Conservation (phyloP, 352 stramenopile species). For the Globisporangium recalcitrans region DNA sequence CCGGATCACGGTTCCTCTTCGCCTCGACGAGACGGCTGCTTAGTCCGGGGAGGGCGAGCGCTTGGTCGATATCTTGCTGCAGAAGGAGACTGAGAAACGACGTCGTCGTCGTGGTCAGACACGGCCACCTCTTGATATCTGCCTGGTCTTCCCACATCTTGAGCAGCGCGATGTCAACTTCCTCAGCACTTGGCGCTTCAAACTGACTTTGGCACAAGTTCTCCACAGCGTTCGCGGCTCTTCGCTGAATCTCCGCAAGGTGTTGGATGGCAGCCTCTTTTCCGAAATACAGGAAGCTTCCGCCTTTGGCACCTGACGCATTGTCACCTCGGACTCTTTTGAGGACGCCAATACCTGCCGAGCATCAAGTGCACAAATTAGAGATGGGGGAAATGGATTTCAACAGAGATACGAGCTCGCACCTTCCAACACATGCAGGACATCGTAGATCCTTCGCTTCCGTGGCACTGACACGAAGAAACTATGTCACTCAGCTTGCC, state of each 20-base stretch:
- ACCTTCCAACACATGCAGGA: conserved; percentile 79
- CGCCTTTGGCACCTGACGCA: conserved; percentile 25
- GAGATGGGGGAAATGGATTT: neutral
- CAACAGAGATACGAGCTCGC: neutral
- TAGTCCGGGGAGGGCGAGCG: conserved; percentile 26
- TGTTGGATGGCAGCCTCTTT: conserved; percentile 32
- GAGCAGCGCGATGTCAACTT: conserved; percentile 43
- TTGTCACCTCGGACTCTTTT: conserved; percentile 43
- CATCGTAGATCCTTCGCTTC: conserved; percentile 73
- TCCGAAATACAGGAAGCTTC: conserved; percentile 60
- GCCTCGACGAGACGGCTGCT: conserved; percentile 43
- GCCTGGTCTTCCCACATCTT: conserved; percentile 44
- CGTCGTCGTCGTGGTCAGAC: conserved; percentile 46
- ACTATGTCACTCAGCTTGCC: neutral
- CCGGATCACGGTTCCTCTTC: conserved; percentile 24
- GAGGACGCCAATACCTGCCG: conserved; percentile 52
- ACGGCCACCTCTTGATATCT: conserved; percentile 39
- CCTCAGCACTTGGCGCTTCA: conserved; percentile 14
- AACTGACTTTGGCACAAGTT: conserved; percentile 3
- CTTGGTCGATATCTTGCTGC: conserved; percentile 26
- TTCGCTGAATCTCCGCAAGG: conserved; percentile 29
- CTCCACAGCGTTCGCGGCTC: conserved; percentile 20
- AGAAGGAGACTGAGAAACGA: conserved; percentile 57
- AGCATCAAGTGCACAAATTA: neutral
- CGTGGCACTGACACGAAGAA: conserved; percentile 34